Conservation (phyloP, 2,329 filamentous ascomycete species). For the Aspergillus caelatus region DNA sequence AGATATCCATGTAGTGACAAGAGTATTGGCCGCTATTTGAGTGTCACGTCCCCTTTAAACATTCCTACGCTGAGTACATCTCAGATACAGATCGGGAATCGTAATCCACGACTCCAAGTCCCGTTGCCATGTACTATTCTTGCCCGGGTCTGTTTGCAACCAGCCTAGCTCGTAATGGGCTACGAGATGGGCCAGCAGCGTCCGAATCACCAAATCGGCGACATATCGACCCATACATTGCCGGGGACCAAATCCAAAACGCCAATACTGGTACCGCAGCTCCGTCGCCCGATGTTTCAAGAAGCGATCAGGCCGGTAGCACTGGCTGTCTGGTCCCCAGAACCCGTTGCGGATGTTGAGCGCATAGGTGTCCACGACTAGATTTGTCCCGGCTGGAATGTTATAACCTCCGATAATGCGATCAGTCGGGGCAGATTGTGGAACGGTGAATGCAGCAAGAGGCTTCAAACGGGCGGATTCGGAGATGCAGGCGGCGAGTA, state of each 20-base stretch:
- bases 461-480: conserved; percentile 46
- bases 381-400: conserved; percentile 42
- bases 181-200: not conserved
- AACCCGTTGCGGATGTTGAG: conserved; percentile 45
- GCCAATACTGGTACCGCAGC: conserved; percentile 1
- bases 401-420: conserved; percentile 38
- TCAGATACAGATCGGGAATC: not conserved
- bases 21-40: no score
- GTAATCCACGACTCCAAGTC: not conserved
- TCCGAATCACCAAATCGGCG: not conserved
- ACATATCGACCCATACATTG: not conserved
- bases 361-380: conserved; percentile 49
- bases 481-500: conserved; percentile 38
- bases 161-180: not conserved
- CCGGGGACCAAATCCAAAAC: not conserved
- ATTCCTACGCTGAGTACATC: no score
- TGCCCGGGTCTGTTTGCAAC: not conserved
- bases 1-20: no score
- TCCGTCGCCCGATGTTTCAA: not conserved
- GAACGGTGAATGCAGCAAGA: conserved; percentile 45
- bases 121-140: not conserved
- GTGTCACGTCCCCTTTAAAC: no score
- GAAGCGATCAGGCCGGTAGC: conserved; percentile 39
- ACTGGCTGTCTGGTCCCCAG: conserved; percentile 43
- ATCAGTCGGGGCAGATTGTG: conserved; percentile 42